Percentiles rank a stretch among this genome's conserved stretches.
Conservation (phyloP, 73 alveolate genomes). For the Blepharisma stoltei region DNA sequence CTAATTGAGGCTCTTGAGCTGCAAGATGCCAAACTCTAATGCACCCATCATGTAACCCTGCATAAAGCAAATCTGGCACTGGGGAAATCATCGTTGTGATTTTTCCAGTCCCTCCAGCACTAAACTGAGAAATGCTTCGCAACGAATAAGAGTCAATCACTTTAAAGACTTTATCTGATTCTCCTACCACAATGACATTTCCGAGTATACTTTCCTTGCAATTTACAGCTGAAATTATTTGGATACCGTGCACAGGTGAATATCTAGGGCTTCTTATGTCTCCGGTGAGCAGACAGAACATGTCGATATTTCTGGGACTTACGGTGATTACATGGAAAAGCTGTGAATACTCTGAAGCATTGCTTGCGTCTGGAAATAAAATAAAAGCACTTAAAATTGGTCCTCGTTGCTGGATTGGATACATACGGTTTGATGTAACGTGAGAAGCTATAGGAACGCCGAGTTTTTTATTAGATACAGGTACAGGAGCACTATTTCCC, state of each 20-base stretch:
- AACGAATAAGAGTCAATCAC: background rate
- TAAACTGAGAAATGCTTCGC: background rate
- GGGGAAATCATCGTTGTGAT: conserved; percentile 15
- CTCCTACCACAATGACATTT: background rate
- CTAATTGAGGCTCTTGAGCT: conserved; percentile 12
- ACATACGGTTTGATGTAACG: background rate
- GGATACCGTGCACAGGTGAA: background rate
- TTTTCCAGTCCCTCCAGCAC: background rate
- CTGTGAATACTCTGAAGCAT: background rate
- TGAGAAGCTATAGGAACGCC: conserved; percentile 21
- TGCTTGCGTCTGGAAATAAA: conserved; percentile 13
- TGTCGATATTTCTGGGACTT: background rate
- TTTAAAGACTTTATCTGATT: background rate
- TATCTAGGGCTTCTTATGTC: conserved; percentile 1
- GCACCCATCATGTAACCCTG: background rate
- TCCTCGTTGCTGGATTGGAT: background rate
- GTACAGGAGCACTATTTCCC: too few relatives aligned
- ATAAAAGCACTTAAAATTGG: background rate
- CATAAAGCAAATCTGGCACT: conserved; percentile 22
- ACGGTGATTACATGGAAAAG: conserved; percentile 2
- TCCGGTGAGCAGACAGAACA: conserved; percentile 26
- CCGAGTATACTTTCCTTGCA: background rate
- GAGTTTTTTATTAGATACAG: background rate
- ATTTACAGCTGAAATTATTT: background rate
- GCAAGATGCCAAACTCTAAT: conserved; percentile 19